Evolutionary conservation across 345 rosid genomes (phyloP).

Genomic region (Syzygium oleosum): DNA sequence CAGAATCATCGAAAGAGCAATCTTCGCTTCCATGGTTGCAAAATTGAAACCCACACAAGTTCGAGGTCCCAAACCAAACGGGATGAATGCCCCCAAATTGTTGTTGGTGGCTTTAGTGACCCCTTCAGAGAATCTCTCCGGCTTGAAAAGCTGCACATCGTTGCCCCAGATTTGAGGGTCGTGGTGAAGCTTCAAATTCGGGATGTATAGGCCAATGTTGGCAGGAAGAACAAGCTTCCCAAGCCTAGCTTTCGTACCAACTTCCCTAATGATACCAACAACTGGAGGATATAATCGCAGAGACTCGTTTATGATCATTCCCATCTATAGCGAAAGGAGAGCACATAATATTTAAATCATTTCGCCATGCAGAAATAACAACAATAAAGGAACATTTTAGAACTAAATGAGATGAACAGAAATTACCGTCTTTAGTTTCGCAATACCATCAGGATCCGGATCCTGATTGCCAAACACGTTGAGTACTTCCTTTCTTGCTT

Average conservation of each 20-base stretch:
- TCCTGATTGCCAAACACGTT: constrained; percentile 6
- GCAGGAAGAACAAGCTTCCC: constrained; percentile 22
- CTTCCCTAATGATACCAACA: not conserved
- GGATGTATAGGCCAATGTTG: constrained; percentile 4
- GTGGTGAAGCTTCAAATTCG: constrained; percentile 19
- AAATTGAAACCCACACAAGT: constrained; percentile 29
- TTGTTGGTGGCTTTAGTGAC: constrained; percentile 34
- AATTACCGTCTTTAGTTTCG: not conserved
- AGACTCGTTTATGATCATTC: constrained; percentile 20
- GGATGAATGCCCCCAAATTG: constrained; percentile 22
- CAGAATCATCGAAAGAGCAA: constrained; percentile 39
- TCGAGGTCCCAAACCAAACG: constrained; percentile 33
- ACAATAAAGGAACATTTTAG: not conserved
- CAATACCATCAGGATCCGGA: not conserved
- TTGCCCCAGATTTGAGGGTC: constrained; percentile 34
- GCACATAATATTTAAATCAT: not conserved
- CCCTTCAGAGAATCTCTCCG: constrained; percentile 37
- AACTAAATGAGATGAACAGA: not conserved
- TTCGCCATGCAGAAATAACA: not conserved
- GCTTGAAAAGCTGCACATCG: constrained; percentile 28
- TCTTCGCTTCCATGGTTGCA: constrained; percentile 22
- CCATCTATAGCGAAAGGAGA: constrained; percentile 1
- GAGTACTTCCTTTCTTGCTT: constrained; percentile 24
- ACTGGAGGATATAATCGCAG: constrained; percentile 31
- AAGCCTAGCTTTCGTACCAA: constrained; percentile 6